phyloP scores from a whole-genome alignment of 164 flowering plant species.

The Liquidambar formosana region DNA sequence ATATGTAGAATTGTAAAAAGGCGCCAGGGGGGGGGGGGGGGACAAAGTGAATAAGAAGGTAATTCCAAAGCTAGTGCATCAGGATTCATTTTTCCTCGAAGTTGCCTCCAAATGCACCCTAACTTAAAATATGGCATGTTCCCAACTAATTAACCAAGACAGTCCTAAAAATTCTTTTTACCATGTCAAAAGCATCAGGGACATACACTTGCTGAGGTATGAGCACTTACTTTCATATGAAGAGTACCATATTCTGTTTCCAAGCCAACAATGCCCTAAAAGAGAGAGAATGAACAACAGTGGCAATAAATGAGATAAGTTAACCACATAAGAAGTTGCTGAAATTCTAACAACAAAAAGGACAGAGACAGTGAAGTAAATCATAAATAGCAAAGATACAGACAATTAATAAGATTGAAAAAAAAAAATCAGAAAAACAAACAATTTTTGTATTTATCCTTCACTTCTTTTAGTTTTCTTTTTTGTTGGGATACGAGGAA shows the following conservation, averaged over 20 bases:
- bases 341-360: background rate
- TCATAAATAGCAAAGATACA: background rate
- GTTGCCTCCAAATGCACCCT: too few species aligned
- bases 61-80: too few species aligned
- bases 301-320: background rate
- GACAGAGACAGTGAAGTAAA: background rate
- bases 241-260: conserved; percentile 83
- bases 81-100: too few species aligned
- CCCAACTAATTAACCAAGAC: background rate
- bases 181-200: background rate
- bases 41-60: too few species aligned
- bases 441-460: too few species aligned
- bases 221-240: conserved; percentile 69
- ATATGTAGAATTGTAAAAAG: too few species aligned
- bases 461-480: too few species aligned
- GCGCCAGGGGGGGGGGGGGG: too few species aligned
- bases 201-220: background rate
- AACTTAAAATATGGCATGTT: background rate
- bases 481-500: too few species aligned
- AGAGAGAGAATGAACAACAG: background rate
- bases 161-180: too few species aligned
- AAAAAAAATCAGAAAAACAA: too few species aligned
- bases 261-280: conserved; percentile 82
- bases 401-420: background rate
- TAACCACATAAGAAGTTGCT: background rate